Evolutionary conservation across 176 grass and related monocot genomes (phyloP).

Genomic region (Phyllostachys edulis): DNA sequence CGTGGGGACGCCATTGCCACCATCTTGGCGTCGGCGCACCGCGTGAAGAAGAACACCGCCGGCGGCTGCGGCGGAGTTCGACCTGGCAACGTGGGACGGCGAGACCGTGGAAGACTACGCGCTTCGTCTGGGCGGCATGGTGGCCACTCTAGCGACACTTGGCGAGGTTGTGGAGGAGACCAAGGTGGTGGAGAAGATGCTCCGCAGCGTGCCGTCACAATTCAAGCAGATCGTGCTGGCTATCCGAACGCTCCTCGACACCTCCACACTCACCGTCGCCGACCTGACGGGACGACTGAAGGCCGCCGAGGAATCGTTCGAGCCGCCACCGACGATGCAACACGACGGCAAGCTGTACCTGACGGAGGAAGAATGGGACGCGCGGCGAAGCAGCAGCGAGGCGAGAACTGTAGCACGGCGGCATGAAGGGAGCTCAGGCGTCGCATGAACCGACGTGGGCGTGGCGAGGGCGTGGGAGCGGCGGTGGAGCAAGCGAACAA

Average conservation of each 20-base stretch:
- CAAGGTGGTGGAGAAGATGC: neutral
- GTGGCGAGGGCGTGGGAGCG: accelerated
- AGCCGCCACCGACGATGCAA: neutral
- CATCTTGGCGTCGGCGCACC: neutral
- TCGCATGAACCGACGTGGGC: accelerated
- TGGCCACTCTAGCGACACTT: neutral
- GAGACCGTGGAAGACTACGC: neutral
- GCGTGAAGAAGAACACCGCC: neutral
- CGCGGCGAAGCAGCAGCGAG: neutral
- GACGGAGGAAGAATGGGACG: neutral
- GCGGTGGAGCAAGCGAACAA: neutral
- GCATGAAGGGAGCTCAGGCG: accelerated
- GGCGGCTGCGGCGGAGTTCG: neutral
- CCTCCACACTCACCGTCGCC: neutral
- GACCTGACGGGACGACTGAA: neutral
- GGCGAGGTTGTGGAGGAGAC: neutral
- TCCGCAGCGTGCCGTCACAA: neutral
- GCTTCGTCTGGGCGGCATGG: neutral
- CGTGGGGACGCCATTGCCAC: too few species aligned
- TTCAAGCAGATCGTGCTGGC: neutral
- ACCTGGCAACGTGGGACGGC: neutral
- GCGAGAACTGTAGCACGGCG: neutral
- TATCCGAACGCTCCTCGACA: neutral
- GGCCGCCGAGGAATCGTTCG: neutral
- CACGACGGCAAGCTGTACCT: neutral